Conservation (phyloP, 768 basidiomycete genomes). For the Tremella fuciformis region DNA sequence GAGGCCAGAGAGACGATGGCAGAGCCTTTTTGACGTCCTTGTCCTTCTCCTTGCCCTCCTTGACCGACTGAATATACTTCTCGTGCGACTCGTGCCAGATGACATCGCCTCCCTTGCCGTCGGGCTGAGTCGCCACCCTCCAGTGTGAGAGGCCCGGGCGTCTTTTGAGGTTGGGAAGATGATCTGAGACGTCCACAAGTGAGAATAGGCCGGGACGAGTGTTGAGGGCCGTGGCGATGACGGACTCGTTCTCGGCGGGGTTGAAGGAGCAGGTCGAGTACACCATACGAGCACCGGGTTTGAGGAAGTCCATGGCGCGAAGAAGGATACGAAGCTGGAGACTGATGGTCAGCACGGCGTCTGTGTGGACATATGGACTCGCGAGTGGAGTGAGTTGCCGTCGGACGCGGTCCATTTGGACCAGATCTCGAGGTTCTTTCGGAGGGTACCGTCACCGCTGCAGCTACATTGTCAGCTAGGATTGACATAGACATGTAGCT, state of each 20-base stretch:
- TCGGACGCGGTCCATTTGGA: slow-evolving; percentile 82
- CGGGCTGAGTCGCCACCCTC: slow-evolving; percentile 61
- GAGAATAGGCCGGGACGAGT: slow-evolving; percentile 63
- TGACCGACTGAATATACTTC: slow-evolving; percentile 58
- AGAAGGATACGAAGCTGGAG: slow-evolving; percentile 88
- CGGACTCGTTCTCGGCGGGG: slow-evolving; percentile 95
- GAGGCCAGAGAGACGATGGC: slow-evolving; percentile 70
- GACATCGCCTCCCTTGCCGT: slow-evolving; percentile 14
- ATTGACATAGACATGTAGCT: slow-evolving; percentile 11
- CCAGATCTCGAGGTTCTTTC: slow-evolving; percentile 96
- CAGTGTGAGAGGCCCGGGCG: slow-evolving; percentile 73
- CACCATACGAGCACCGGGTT: slow-evolving; percentile 82
- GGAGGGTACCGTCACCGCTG: slow-evolving; percentile 90
- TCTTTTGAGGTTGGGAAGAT: slow-evolving; percentile 68
- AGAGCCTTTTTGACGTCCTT: slow-evolving; percentile 55
- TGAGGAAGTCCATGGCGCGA: slow-evolving; percentile 86
- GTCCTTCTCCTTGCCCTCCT: slow-evolving; percentile 59
- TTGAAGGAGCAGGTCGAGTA: slow-evolving; percentile 98
- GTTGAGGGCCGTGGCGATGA: slow-evolving; percentile 77
- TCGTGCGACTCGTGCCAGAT: slow-evolving; percentile 57
- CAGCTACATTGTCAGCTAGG: slow-evolving; percentile 51
- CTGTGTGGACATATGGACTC: slow-evolving; percentile 32
- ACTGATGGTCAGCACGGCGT: slow-evolving; percentile 53
- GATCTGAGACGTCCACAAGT: slow-evolving; percentile 72
- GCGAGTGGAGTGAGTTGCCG: slow-evolving; percentile 88